phyloP scores from a whole-genome alignment of 345 rosid species.

The Sisymbrium altissimum region DNA sequence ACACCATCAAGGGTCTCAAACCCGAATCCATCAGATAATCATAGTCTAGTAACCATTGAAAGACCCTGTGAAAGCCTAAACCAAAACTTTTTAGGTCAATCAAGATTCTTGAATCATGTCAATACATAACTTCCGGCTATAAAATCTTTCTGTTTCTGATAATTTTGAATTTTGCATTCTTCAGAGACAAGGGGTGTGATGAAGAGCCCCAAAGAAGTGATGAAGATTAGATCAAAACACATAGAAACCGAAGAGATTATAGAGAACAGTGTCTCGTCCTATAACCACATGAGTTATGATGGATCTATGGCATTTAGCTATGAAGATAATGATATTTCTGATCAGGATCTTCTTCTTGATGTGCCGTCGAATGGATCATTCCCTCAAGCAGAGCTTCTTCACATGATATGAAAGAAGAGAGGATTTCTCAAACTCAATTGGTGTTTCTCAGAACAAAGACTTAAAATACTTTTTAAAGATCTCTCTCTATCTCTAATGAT shows the following conservation, averaged over 20 bases:
- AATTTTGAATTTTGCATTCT: conserved; percentile 10
- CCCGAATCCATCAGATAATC: conserved; percentile 29
- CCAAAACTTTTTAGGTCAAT: conserved; percentile 62
- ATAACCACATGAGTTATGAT: conserved; percentile 66
- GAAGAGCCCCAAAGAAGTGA: conserved; percentile 63
- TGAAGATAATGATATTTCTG: conserved; percentile 47
- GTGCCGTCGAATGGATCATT: conserved; percentile 83
- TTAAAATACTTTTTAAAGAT: conserved; percentile 1
- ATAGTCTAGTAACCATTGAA: conserved; percentile 37
- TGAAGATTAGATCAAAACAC: conserved; percentile 41
- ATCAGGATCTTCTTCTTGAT: conserved; percentile 78
- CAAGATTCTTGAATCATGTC: conserved; percentile 4
- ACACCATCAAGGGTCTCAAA: conserved; percentile 38
- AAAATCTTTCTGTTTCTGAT: conserved; percentile 20
- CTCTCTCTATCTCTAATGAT: neutral
- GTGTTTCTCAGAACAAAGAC: conserved; percentile 31
- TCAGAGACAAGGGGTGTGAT: conserved; percentile 54
- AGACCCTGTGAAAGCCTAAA: conserved; percentile 49
- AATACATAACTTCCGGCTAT: neutral
- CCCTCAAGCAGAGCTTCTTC: conserved; percentile 92
- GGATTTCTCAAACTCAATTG: conserved; percentile 12
- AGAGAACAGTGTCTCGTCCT: conserved; percentile 62
- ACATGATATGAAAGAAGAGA: conserved; percentile 20
- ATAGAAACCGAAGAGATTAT: conserved; percentile 47
- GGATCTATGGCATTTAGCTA: conserved; percentile 49